A percentile compares a stretch with the other conserved stretches of the same genome.
These are phyloP conservation scores for Leptographium procerum DNA, from an alignment of 2,329 filamentous ascomycete genomes.

Conservation along the genomic window DNA sequence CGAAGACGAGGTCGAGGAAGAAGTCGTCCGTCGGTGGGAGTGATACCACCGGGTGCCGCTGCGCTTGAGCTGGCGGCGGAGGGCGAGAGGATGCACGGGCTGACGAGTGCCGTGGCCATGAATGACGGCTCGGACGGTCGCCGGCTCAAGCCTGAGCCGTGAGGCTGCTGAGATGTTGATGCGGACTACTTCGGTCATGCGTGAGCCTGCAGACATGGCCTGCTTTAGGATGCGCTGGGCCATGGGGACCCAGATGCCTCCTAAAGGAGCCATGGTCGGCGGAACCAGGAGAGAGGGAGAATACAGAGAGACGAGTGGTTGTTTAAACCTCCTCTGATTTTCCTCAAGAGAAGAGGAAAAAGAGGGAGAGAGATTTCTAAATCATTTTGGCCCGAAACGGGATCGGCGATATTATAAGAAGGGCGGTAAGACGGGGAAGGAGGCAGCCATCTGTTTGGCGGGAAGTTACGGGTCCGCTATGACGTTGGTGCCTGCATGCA, in stretches of 20 bases:
- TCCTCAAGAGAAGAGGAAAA: slow-evolving; percentile 1
- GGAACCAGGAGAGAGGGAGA: background rate
- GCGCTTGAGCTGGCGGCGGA: slow-evolving; percentile 38
- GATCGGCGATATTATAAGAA: background rate
- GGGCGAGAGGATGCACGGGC: slow-evolving; percentile 39
- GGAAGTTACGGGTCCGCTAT: background rate
- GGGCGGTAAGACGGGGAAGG: background rate
- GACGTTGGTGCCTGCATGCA: background rate
- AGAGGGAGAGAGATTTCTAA: background rate
- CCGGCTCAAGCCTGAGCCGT: slow-evolving; percentile 29
- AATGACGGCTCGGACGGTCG: slow-evolving; percentile 25
- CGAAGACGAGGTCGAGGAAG: slow-evolving; percentile 2
- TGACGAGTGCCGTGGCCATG: slow-evolving; percentile 25
- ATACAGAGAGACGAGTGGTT: slow-evolving; percentile 4
- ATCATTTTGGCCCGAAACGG: background rate
- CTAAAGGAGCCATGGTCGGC: slow-evolving; percentile 40
- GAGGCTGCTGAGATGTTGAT: slow-evolving; percentile 35
- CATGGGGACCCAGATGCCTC: slow-evolving; percentile 46
- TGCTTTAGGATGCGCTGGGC: slow-evolving; percentile 43
- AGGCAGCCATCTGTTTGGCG: background rate
- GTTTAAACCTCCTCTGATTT: too few species aligned
- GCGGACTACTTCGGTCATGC: slow-evolving; percentile 39
- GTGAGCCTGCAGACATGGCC: slow-evolving; percentile 29
- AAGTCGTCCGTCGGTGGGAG: slow-evolving; percentile 28
- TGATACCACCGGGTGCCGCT: slow-evolving; percentile 25